These are phyloP conservation scores for Paecilomyces sp. DNA, from an alignment of 2,329 filamentous ascomycete genomes.

Conservation along the genomic window DNA sequence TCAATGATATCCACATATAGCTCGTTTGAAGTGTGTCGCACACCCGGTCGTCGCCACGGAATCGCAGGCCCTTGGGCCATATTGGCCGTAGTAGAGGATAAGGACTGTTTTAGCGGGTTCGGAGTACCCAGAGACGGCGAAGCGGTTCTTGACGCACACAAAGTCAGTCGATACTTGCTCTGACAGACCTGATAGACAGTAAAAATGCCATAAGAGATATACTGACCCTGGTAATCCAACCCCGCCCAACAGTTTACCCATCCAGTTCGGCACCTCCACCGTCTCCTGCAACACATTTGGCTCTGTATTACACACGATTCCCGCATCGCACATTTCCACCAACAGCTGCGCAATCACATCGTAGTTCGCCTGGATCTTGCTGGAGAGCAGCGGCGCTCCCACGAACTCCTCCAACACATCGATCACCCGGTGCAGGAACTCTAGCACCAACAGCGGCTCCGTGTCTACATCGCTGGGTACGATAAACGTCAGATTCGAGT, in stretches of 20 bases:
- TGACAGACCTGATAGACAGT: neutral
- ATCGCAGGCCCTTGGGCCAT: slow-evolving; percentile 47
- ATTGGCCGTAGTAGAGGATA: slow-evolving; percentile 23
- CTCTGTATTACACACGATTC: slow-evolving; percentile 82
- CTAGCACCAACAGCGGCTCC: slow-evolving; percentile 81
- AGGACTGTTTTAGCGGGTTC: slow-evolving; percentile 33
- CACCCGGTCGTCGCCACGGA: slow-evolving; percentile 86
- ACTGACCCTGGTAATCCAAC: slow-evolving; percentile 71
- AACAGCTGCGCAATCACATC: slow-evolving; percentile 90
- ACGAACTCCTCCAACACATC: slow-evolving; percentile 94
- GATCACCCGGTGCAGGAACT: slow-evolving; percentile 88
- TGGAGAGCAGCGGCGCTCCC: slow-evolving; percentile 74
- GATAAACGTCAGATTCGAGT: slow-evolving; percentile 80
- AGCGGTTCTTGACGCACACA: slow-evolving; percentile 19
- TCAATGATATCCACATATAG: slow-evolving; percentile 95
- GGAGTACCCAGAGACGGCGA: slow-evolving; percentile 34
- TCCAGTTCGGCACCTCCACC: slow-evolving; percentile 83
- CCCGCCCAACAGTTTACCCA: slow-evolving; percentile 81
- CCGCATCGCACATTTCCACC: slow-evolving; percentile 93
- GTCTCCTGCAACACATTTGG: slow-evolving; percentile 85
- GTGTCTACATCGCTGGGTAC: slow-evolving; percentile 79
- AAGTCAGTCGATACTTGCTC: neutral
- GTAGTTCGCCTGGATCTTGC: slow-evolving; percentile 83
- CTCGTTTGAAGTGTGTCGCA: slow-evolving; percentile 93
- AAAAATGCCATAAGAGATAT: neutral